phyloP scores from a whole-genome alignment of 1,284 basidiomycete species.

The Rhodotorula sp. region DNA sequence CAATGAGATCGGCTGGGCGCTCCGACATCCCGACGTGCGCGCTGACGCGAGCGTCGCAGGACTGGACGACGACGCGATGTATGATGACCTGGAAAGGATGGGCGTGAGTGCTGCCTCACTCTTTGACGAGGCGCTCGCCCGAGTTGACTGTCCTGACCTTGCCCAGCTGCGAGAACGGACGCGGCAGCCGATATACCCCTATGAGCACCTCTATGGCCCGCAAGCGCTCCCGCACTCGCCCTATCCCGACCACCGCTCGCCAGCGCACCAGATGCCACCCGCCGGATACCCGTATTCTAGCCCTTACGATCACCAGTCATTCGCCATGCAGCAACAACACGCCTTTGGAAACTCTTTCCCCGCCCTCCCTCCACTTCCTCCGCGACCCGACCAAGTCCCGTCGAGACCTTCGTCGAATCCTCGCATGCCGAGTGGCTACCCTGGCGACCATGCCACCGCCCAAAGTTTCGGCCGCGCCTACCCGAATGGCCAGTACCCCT shows the following conservation, averaged over 20 bases:
- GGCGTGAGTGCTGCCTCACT: slow-evolving; percentile 32
- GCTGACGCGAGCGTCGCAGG: slow-evolving; percentile 31
- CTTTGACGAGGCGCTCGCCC: background rate
- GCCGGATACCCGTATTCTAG: slow-evolving; percentile 11
- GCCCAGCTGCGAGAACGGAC: slow-evolving; percentile 28
- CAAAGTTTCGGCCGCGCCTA: slow-evolving; percentile 1
- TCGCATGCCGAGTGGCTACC: background rate
- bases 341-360: background rate
- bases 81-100: slow-evolving; percentile 43
- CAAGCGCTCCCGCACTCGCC: background rate
- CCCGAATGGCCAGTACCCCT: background rate
- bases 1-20: slow-evolving; percentile 40
- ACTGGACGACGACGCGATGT: slow-evolving; percentile 39
- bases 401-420: background rate
- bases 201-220: slow-evolving; percentile 7
- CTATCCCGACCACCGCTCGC: slow-evolving; percentile 17
- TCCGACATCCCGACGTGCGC: slow-evolving; percentile 37
- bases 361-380: slow-evolving; percentile 7
- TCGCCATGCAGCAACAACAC: slow-evolving; percentile 5
- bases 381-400: background rate
- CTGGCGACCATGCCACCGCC: background rate
- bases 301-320: slow-evolving; percentile 10
- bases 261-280: background rate
- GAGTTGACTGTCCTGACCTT: background rate
- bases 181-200: slow-evolving; percentile 9